Base-by-base conservation (phyloP, 108 stramenopile species). In the Nitzschia sp. region DNA sequence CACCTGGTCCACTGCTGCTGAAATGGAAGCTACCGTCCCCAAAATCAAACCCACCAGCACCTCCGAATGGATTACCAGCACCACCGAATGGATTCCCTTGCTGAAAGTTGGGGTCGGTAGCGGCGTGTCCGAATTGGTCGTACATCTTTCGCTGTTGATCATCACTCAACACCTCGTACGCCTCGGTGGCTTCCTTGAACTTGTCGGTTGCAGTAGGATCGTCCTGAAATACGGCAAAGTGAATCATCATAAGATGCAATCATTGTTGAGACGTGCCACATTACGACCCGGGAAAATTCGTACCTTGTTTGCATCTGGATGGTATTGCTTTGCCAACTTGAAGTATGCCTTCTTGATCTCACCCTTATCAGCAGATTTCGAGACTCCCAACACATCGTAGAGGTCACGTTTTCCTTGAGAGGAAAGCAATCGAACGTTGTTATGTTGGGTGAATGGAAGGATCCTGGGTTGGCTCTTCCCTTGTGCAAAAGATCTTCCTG, bases 131-230 rank as follows among this genome's bases (percentile, higher is more conserved):
- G 81, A 86, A 97, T 52, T 82, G 65, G 73, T 97, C 91, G 77
- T 97, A 97, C 54, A 87, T 70, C 69, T 84, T 55, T 19, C 95
- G 87, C 79, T 93, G 84, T 41, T 95, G 78, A 12, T 83, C 83
- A 78, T 96, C 92, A n/a, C 88, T 84, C 41, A 98, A 84, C 22
- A 94, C 86, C 82, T 98, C 98, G 67, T 98, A 97, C 14, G 98
- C 98, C 83, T 95, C 93, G 17, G 89, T 91, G 10, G 78, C 93
- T 66, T 95, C 91, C 67, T 95, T 93, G 79, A 93, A 93, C 72
- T 92, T 93, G 24, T 89, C 89, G 17, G 86, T 80, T 3, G 86
- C 86, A 21, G 61, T 59, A 48, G 71, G 72, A 68, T 92, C 83
- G 25, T 79, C 85, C 84, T 91, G 48, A 12, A 51, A 53, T 20